Conservation (phyloP, 306 rosid species). For the Lathyrus tuberosus region DNA sequence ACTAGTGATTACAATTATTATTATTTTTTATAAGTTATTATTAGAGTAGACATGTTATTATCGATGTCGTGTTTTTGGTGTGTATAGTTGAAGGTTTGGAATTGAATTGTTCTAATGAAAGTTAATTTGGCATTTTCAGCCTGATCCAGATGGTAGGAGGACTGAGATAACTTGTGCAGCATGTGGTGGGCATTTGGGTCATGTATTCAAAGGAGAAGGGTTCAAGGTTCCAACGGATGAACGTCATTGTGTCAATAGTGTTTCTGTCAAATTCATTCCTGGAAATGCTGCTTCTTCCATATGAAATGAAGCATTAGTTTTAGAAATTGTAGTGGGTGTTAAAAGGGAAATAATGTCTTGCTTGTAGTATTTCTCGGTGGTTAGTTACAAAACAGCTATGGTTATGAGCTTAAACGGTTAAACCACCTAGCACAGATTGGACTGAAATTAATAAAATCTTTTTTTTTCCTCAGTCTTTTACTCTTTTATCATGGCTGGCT, state of each 20-base stretch:
- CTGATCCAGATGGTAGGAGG: conserved; percentile 90
- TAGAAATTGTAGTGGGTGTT: neutral
- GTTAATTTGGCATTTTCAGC: conserved; percentile 46
- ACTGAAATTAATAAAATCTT: conserved; percentile 31
- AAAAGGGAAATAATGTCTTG: neutral
- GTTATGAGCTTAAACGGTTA: conserved; percentile 14
- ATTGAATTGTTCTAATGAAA: neutral
- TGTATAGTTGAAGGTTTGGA: neutral
- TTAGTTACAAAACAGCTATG: neutral
- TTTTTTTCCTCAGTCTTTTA: neutral
- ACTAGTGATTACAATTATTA: too few relatives aligned
- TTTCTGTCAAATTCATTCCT: conserved; percentile 66
- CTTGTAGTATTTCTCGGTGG: conserved; percentile 3
- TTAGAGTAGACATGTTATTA: too few relatives aligned
- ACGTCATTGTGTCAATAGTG: conserved; percentile 90
- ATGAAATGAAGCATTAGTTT: conserved; percentile 45
- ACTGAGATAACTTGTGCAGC: conserved; percentile 91
- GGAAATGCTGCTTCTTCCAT: conserved; percentile 45
- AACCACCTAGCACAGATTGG: neutral
- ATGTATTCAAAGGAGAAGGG: conserved; percentile 86
- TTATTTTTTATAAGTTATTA: too few relatives aligned
- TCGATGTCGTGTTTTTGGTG: too few relatives aligned
- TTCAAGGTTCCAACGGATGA: conserved; percentile 77
- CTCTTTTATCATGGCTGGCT: neutral
- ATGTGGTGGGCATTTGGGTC: conserved; percentile 83